Conservation (phyloP, 208 protist genomes). For the Trichomonas gallinae region DNA sequence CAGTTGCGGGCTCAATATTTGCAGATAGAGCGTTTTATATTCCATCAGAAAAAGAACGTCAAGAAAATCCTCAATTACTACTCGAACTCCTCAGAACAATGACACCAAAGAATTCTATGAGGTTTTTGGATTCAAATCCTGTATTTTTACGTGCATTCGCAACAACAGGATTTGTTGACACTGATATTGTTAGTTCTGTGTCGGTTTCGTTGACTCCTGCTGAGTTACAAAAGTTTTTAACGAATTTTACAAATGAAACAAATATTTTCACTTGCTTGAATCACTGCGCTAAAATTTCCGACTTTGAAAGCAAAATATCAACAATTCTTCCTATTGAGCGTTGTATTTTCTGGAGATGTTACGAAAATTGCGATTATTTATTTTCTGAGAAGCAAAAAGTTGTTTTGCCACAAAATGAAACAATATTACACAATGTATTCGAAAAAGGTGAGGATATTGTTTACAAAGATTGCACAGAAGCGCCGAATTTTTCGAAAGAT, state of each 20-base stretch:
- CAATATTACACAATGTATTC: background rate
- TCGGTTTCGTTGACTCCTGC: background rate
- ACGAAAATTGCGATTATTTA: background rate
- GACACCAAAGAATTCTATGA: background rate
- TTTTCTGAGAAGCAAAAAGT: background rate
- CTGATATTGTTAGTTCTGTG: background rate
- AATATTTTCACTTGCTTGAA: background rate
- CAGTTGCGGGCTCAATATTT: background rate
- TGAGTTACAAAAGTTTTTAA: background rate
- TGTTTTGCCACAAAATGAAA: background rate
- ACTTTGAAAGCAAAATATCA: background rate
- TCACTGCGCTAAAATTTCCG: background rate
- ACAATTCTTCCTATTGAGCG: background rate
- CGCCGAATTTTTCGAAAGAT: background rate
- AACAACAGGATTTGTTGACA: background rate
- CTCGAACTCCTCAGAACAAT: background rate
- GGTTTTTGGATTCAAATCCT: background rate
- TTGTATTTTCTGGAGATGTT: background rate
- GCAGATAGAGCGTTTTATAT: background rate
- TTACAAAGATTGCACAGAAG: background rate
- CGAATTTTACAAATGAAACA: background rate
- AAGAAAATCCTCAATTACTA: background rate
- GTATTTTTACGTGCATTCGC: background rate
- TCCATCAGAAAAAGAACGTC: background rate
- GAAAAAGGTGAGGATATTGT: background rate